Percentiles rank a stretch among this genome's conserved stretches.
Evolutionary conservation across 805 yeast species (phyloP).

Genomic region (Yamadazyma kitorensis): DNA sequence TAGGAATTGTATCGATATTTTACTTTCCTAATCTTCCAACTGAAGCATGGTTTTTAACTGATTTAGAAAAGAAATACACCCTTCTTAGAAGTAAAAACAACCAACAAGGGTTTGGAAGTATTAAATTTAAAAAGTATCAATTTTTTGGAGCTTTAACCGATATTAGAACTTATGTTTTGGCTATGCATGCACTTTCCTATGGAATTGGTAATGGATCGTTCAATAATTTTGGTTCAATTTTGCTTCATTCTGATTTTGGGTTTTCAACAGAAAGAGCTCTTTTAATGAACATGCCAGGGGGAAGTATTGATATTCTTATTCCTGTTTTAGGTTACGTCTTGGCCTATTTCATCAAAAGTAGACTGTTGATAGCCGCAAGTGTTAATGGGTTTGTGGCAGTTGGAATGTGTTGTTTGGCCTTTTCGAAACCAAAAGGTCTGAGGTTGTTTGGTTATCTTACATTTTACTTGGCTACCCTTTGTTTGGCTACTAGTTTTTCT

Average conservation of each 20-base stretch:
- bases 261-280: constrained; percentile 20
- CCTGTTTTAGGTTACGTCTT: constrained; percentile 21
- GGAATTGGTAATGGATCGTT: constrained; percentile 28
- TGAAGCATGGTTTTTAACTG: constrained; percentile 34
- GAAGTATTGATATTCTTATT: constrained; percentile 31
- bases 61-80: constrained; percentile 28
- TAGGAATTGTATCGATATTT: constrained; percentile 44
- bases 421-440: constrained; percentile 24
- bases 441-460: constrained; percentile 28
- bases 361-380: constrained; percentile 28
- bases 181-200: constrained; percentile 18
- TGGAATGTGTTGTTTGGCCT: constrained; percentile 40
- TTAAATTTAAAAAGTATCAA: constrained; percentile 33
- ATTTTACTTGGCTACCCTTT: constrained; percentile 20
- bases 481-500: constrained; percentile 28
- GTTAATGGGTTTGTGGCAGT: constrained; percentile 17
- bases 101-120: constrained; percentile 42
- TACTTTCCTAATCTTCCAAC: constrained; percentile 39
- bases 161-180: constrained; percentile 33
- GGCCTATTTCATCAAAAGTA: constrained; percentile 13
- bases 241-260: constrained; percentile 17
- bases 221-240: constrained; percentile 28
- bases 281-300: constrained; percentile 37
- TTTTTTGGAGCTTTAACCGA: constrained; percentile 31
- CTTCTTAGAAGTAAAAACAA: constrained; percentile 27